These are phyloP conservation scores for Fusarium subglutinans DNA, from an alignment of 2,329 filamentous ascomycete species.

Conservation along the genomic window DNA sequence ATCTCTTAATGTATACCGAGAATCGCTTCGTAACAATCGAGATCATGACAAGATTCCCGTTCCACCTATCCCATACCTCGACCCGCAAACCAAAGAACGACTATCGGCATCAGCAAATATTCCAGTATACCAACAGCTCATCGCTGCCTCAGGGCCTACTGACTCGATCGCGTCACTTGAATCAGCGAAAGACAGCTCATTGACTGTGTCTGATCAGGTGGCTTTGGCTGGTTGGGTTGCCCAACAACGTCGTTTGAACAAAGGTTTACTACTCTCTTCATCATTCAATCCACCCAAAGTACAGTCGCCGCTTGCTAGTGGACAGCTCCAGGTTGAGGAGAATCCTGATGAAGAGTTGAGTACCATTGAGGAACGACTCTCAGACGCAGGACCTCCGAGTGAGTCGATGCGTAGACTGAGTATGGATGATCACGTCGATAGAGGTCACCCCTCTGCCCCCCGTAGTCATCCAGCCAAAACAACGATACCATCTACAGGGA, in stretches of 20 bases:
- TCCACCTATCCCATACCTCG: background rate
- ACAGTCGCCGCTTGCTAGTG: background rate
- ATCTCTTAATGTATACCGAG: background rate
- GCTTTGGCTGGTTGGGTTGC: conserved; percentile 17
- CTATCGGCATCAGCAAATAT: background rate
- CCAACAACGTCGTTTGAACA: conserved; percentile 16
- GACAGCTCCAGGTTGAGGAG: background rate
- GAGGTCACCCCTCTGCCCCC: background rate
- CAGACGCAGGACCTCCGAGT: conserved; percentile 13
- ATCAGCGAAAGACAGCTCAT: background rate
- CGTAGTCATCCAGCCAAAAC: background rate
- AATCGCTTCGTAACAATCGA: background rate
- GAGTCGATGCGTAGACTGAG: background rate
- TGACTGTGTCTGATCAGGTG: conserved; percentile 17
- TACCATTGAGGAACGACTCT: conserved; percentile 16
- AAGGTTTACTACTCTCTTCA: background rate
- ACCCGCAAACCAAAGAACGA: conserved; percentile 2
- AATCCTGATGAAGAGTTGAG: background rate
- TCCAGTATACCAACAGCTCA: background rate
- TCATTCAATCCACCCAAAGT: background rate
- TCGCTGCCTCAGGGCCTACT: background rate
- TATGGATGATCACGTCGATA: background rate
- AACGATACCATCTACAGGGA: background rate
- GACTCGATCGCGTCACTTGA: background rate
- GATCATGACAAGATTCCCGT: background rate